phyloP scores from a whole-genome alignment of 352 stramenopile species.

The Lagenidium giganteum region DNA sequence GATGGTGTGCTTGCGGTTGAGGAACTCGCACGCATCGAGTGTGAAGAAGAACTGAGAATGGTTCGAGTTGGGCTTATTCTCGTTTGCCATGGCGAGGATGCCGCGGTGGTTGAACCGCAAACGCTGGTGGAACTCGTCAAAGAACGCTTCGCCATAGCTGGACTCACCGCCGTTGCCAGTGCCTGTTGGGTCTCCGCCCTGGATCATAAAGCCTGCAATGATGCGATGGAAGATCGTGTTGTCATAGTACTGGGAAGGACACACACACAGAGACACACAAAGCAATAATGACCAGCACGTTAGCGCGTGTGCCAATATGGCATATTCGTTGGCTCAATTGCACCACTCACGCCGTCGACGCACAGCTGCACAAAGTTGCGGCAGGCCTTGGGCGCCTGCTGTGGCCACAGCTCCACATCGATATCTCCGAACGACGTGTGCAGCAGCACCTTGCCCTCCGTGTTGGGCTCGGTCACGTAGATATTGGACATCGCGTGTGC shows the following conservation, averaged over 20 bases:
- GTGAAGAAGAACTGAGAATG: constrained; percentile 98
- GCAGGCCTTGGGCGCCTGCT: constrained; percentile 94
- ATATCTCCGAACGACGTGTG: constrained; percentile 97
- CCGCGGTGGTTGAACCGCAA: constrained; percentile 96
- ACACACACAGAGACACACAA: constrained; percentile 3
- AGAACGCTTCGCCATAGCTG: constrained; percentile 74
- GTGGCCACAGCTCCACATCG: constrained; percentile 96
- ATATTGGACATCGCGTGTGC: constrained; percentile 91
- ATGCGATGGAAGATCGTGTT: constrained; percentile 95
- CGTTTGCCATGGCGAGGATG: constrained; percentile 93
- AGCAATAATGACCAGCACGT: constrained; percentile 1
- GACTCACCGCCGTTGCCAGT: constrained; percentile 80
- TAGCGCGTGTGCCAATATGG: constrained; percentile 2
- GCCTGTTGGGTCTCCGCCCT: constrained; percentile 90
- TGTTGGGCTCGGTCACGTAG: constrained; percentile 96
- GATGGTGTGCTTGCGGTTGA: constrained; percentile 96
- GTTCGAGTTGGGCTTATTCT: constrained; percentile 85
- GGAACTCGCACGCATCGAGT: constrained; percentile 91
- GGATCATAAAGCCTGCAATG: constrained; percentile 94
- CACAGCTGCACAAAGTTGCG: constrained; percentile 93
- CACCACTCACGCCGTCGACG: constrained; percentile 65
- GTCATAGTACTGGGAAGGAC: constrained; percentile 95
- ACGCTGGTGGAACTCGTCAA: constrained; percentile 91
- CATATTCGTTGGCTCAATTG: no score
- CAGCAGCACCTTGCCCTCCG: constrained; percentile 94